Conservation (phyloP, 192 early-diverging fungal species). For the Phlyctochytrium bullatum region DNA sequence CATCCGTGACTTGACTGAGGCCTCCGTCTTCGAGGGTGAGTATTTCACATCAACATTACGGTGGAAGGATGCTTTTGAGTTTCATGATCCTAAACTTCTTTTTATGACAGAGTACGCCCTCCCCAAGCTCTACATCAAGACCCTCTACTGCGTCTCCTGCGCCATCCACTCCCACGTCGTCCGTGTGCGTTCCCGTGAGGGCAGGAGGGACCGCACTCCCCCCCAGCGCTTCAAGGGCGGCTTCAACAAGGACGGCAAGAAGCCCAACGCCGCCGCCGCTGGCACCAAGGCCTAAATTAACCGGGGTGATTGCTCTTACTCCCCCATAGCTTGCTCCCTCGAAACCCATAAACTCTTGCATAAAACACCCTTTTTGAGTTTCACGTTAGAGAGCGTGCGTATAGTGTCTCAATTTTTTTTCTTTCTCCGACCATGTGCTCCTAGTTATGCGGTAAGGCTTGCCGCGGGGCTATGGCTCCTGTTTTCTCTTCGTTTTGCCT, state of each 20-base stretch:
- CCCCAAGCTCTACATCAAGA: slow-evolving; percentile 99
- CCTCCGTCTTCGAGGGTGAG: slow-evolving; percentile 90
- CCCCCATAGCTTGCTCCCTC: too few species aligned
- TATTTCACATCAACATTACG: not conserved
- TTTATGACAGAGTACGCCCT: slow-evolving; percentile 78
- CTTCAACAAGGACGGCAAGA: slow-evolving; percentile 58
- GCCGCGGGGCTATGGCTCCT: too few species aligned
- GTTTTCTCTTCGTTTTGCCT: too few species aligned
- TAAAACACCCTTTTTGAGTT: too few species aligned
- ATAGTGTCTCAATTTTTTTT: too few species aligned
- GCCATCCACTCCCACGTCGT: slow-evolving; percentile 93
- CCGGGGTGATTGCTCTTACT: too few species aligned
- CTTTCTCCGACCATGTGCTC: too few species aligned
- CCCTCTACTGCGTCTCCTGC: slow-evolving; percentile 92
- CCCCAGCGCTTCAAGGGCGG: slow-evolving; percentile 75
- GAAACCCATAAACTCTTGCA: too few species aligned
- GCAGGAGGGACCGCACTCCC: slow-evolving; percentile 88
- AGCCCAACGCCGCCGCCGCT: not conserved
- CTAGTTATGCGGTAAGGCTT: too few species aligned
- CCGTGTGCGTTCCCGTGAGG: slow-evolving; percentile 85
- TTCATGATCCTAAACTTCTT: not conserved
- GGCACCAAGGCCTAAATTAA: too few species aligned
- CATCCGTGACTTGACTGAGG: slow-evolving; percentile 92
- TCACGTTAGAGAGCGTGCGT: too few species aligned
- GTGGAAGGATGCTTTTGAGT: not conserved